A percentile compares a stretch with the other conserved stretches of the same genome.
Conservation (phyloP, 495 filamentous ascomycete genomes). For the Rhypophila decipiens region DNA sequence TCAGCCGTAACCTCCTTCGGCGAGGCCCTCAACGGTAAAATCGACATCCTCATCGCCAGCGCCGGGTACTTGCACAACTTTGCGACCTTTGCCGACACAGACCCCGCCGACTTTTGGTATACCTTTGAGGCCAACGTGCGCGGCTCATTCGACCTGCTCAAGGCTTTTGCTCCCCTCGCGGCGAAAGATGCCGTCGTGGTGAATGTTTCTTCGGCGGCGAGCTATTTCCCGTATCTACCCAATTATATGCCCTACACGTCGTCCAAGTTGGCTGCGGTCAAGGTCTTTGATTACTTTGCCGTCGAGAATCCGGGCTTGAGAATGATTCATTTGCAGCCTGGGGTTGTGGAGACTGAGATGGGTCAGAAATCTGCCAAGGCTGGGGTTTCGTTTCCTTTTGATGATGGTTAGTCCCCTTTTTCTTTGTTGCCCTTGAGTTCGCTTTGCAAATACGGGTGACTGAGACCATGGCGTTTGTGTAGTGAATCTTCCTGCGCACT, state of each 20-base stretch:
- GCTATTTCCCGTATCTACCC: constrained; percentile 5
- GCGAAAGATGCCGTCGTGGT: constrained; percentile 4
- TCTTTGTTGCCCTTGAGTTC: background rate
- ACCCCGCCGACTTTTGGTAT: constrained; percentile 7
- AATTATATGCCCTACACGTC: constrained; percentile 7
- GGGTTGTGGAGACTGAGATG: constrained; percentile 9
- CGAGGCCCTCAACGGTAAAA: background rate
- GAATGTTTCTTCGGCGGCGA: constrained; percentile 7
- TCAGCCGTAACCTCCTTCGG: constrained; percentile 3
- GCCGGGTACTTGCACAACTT: constrained; percentile 8
- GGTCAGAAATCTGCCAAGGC: background rate
- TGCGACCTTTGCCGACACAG: background rate
- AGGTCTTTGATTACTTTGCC: constrained; percentile 9
- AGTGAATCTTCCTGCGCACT: constrained; percentile 38
- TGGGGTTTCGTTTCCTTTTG: constrained; percentile 12
- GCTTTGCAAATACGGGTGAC: background rate
- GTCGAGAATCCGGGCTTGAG: constrained; percentile 5
- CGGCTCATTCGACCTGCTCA: constrained; percentile 6
- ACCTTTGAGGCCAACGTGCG: constrained; percentile 7
- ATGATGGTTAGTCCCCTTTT: constrained; percentile 23
- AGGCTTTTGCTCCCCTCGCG: constrained; percentile 1
- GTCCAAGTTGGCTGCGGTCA: constrained; percentile 12
- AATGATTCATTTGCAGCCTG: constrained; percentile 12
- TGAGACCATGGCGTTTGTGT: background rate
- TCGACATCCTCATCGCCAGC: constrained; percentile 17